Base-by-base conservation (phyloP, 1,139 yeast genomes). In the Sugiyamaella xylanicola region DNA sequence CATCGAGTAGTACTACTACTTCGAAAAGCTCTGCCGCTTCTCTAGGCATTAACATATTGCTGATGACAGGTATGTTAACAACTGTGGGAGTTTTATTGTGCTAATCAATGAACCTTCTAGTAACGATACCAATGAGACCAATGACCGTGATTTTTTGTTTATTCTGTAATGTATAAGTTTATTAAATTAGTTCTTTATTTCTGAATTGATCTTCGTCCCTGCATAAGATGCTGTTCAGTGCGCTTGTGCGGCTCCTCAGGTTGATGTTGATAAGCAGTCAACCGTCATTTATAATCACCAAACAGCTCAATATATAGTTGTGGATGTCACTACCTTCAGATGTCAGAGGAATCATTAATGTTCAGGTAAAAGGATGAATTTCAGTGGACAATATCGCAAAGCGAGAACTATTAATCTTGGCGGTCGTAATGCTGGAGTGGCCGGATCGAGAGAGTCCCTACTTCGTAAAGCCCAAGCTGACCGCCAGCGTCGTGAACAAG, bases 381-480 rank as follows among this genome's bases (percentile, higher is more conserved):
- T 74, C 61, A 62, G 69, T 7, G 77, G 77, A 16, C 70, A 70
- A 52, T 61, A 66, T 45, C 63, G 70, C 9, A 68, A 72, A 47
- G 52, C 64, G 32, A 75, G 97, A 56, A 81, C 79, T 41, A 86
- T 92, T 61, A 91, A 92, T 68, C 75, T 91, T 48, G 95, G 97
- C 2, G 87, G 87, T 56, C 71, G 75, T 62, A 66, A 50, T 65
- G 69, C 59, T 65, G 45, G 48, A 11, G 29, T 43, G 15, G 43
- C 57, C 43, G 53, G 50, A 4, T 48, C 54, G 5, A 56, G 69
- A 55, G 68, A 70, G 42, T 73, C 78, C 3, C 73, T 83, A 57
- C 72, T 92, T 19, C 82, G 80, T 59, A 82, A 79, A 59, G 84
- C 96, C 3, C 81, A 82, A 62, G 72, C 73, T 42, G 92, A 88